Conservation (phyloP, 495 filamentous ascomycete genomes). For the Letharia lupina region DNA sequence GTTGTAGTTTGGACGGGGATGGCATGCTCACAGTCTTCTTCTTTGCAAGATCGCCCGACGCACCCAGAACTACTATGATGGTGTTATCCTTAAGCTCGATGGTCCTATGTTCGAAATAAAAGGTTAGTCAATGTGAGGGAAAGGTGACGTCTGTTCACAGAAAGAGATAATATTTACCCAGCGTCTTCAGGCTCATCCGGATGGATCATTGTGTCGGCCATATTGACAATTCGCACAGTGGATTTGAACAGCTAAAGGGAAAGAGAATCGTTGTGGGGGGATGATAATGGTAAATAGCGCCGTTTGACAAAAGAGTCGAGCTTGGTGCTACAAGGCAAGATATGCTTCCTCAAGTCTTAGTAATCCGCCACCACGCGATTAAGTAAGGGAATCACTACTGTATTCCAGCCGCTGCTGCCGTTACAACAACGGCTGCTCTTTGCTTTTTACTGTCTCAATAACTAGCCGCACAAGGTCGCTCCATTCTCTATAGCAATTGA, state of each 20-base stretch:
- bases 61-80: constrained; percentile 91
- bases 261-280: not conserved
- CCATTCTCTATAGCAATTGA: not conserved
- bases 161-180: constrained; percentile 48
- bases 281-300: not conserved
- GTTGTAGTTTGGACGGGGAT: not conserved
- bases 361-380: not conserved
- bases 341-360: not conserved
- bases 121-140: constrained; percentile 6
- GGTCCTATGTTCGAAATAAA: constrained; percentile 43
- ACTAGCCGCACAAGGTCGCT: not conserved
- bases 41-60: constrained; percentile 95
- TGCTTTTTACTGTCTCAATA: not conserved
- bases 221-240: constrained; percentile 23
- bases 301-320: not conserved
- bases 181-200: constrained; percentile 50
- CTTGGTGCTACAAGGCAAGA: not conserved
- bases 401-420: too few relatives aligned
- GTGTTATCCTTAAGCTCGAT: constrained; percentile 98
- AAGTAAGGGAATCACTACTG: not conserved
- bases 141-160: constrained; percentile 8
- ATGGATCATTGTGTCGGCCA: constrained; percentile 58
- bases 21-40: constrained; percentile 77
- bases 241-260: not conserved
- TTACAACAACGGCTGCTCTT: not conserved